A percentile compares a stretch with the other conserved stretches of the same genome.
phyloP scores from a whole-genome alignment of 208 protist species.

The Acanthamoeba triangularis region DNA sequence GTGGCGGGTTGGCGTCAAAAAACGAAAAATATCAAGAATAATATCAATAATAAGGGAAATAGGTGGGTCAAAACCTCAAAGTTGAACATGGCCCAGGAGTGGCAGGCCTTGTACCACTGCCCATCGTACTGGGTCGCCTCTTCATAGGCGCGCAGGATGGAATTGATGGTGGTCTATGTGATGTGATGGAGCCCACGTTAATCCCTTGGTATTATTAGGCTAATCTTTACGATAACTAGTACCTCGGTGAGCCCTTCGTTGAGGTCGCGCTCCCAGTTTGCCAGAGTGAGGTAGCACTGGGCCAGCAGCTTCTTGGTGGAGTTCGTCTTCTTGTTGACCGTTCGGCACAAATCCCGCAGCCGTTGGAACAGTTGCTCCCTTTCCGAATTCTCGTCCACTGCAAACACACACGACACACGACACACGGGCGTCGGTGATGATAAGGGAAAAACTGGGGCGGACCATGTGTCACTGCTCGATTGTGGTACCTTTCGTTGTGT shows the following conservation, averaged over 20 bases:
- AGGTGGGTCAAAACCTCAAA: neutral
- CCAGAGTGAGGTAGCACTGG: constrained; percentile 87
- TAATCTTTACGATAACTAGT: too few species aligned
- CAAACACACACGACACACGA: neutral
- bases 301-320: constrained; percentile 77
- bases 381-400: constrained; percentile 20
- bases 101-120: constrained; percentile 80
- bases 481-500: constrained; percentile 37
- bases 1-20: neutral
- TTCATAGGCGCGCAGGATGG: constrained; percentile 54
- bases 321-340: constrained; percentile 20
- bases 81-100: constrained; percentile 75
- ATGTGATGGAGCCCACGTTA: too few species aligned
- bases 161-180: neutral
- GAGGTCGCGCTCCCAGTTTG: constrained; percentile 84
- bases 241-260: constrained; percentile 79
- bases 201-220: too few species aligned
- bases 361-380: constrained; percentile 69
- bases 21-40: neutral
- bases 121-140: constrained; percentile 75
- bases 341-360: neutral
- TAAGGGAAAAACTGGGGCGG: neutral
- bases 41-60: neutral
- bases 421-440: neutral
- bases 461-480: too few species aligned